A percentile compares a stretch with the other conserved stretches of the same genome.
Evolutionary conservation across 768 basidiomycete genomes (phyloP).

Genomic region (Boletus patriciae): DNA sequence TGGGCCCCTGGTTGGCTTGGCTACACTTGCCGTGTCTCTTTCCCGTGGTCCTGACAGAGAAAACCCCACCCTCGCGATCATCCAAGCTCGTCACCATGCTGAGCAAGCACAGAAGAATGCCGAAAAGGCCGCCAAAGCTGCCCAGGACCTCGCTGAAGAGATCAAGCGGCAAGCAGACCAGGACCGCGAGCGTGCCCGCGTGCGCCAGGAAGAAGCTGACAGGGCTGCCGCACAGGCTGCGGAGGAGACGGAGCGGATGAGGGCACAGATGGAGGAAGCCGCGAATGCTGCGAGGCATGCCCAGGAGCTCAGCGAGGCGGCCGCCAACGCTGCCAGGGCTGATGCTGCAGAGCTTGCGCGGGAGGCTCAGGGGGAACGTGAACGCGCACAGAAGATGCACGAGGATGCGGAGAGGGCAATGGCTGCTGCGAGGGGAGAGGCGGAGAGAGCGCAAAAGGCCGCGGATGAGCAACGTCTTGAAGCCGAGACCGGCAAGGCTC

Average conservation of each 20-base stretch:
- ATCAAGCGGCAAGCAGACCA: slow-evolving; percentile 1
- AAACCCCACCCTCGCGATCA: slow-evolving; percentile 18
- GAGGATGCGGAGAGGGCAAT: slow-evolving; percentile 7
- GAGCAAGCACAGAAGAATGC: slow-evolving; percentile 6
- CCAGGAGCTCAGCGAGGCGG: slow-evolving; percentile 4
- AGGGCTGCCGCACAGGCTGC: slow-evolving; percentile 6
- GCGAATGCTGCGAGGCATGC: not conserved
- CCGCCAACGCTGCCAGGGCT: slow-evolving; percentile 2
- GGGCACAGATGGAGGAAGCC: slow-evolving; percentile 7
- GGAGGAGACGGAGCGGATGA: slow-evolving; percentile 9
- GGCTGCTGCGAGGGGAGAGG: slow-evolving; percentile 11
- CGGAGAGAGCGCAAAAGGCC: slow-evolving; percentile 1
- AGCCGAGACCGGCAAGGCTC: slow-evolving; percentile 5
- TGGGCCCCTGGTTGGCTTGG: too few species aligned
- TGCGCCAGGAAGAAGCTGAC: slow-evolving; percentile 8
- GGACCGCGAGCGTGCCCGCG: slow-evolving; percentile 7
- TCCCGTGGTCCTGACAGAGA: slow-evolving; percentile 1
- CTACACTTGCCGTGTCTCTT: not conserved
- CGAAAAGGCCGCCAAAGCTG: slow-evolving; percentile 1
- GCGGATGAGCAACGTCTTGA: slow-evolving; percentile 11
- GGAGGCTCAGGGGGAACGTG: not conserved
- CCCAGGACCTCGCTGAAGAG: not conserved
- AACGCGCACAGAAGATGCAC: not conserved
- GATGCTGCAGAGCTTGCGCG: slow-evolving; percentile 4
- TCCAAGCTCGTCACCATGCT: slow-evolving; percentile 4